Evolutionary conservation across 768 basidiomycete species (phyloP), one percentile per base, ranked within the genome.

Genomic region (Ramaria sp.): DNA sequence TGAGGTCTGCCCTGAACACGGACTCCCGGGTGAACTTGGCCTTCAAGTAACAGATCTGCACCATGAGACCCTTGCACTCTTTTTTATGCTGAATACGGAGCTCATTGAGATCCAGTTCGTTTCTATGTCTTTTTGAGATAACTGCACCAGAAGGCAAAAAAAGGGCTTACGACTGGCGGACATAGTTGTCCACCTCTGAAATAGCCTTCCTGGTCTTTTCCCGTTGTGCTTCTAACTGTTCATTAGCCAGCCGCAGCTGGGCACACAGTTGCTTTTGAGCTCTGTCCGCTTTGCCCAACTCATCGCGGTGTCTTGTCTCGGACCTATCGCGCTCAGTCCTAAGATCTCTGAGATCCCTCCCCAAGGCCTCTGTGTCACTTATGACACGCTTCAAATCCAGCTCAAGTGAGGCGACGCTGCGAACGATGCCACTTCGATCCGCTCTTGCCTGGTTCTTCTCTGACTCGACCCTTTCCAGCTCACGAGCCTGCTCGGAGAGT

Each of bases 41-140:
- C 68, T 98, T 95, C 62, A 98, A 76, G 70, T 96, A 97, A 42
- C 78, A 79, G 58, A 96, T 91, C 68, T 96, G 91, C 7, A 90
- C 81, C 50, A 98, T 83, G 19, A 97, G 73, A 9, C 91, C 91
- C 66, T 92, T 93, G 73, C 88, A 87, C 66, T 97, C 92, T 60
- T 82, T 80, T 60, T 87, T 89, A 66, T 92, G 90, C 67, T 82
- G 83, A 2, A 71, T 62, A 61, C 77, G 83, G 60, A 89, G 64
- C 12, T 73, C 71, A 2, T 74, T 73, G 4, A 90, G 60, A 64
- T 83, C 78, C 15, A 62, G 64, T 4, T 77, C 75, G 59, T 86
- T 80, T 19, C 83, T 84, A 57, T 49, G 27, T 20, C 9, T 9
- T 20, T 24, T 33, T 49, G 7, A 30, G 20, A 53, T 27, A 20